Evolutionary conservation across 805 yeast species (phyloP), one percentile per base, ranked within the genome.

Genomic region (Wickerhamomyces chaumierensis): DNA sequence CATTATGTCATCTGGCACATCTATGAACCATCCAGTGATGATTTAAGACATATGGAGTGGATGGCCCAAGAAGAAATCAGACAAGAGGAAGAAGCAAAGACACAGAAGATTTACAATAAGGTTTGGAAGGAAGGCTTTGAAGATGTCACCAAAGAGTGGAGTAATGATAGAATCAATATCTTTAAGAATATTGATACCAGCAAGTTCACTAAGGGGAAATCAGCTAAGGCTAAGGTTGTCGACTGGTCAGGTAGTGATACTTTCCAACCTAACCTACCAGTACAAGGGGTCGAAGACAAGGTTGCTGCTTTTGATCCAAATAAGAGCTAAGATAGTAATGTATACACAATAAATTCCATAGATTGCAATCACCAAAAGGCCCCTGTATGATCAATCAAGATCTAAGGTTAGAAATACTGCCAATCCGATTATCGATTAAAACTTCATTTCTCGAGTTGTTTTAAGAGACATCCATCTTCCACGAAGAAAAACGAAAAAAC

Each of bases 1-100:
- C 96, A 90, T 63, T 90, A 90, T 57, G 94, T 86, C 34, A 82
- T 90, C 40, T 90, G 97, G 97, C 96, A 87, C 60, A 80, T 85
- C 46, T 90, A 90, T 60, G 97, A 90, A 66, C 97, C 97, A 25
- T 81, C 94, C 16, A 76, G 80, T 14, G 97, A 90, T 58, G 97
- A 90, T 63, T 66, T 88, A 57, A 73, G 75, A 56, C 83, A 81
- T 53, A 81, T 82, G 90, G 88, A 81, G 52, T 81, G 90, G 88
- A 81, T 82, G 88, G 90, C 88, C 0, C 68, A 80, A 53, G 90
- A 82, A 59, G 92, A 83, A 55, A 72, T 71, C 18, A 69, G 84
- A 48, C 72, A 70, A 48, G 58, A 69, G 39, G 81, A 76, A 54
- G 83, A 79, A 54, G 74, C 69, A 34, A 75, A 73, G 57, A 60